Evolutionary conservation across 1,284 basidiomycete species (phyloP).

Genomic region (Cryptococcus floricola): DNA sequence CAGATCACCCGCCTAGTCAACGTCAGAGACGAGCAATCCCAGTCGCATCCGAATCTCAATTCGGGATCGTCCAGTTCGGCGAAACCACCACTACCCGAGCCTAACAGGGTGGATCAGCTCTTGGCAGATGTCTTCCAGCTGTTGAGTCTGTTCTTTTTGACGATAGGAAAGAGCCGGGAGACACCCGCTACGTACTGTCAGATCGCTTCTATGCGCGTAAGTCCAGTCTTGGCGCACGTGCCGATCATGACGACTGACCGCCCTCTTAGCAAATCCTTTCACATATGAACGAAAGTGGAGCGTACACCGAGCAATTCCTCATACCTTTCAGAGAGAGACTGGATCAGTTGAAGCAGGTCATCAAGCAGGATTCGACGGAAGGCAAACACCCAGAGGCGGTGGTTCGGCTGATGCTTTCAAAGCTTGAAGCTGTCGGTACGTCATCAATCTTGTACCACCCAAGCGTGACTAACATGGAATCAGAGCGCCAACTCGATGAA

Average conservation of each 20-base stretch:
- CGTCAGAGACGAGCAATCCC: slow-evolving; percentile 62
- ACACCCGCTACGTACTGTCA: slow-evolving; percentile 90
- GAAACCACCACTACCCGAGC: slow-evolving; percentile 56
- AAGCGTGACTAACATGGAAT: background rate
- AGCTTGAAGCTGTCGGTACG: slow-evolving; percentile 87
- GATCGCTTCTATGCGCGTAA: slow-evolving; percentile 85
- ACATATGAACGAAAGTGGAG: slow-evolving; percentile 88
- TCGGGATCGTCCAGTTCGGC: slow-evolving; percentile 18
- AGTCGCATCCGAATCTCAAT: slow-evolving; percentile 23
- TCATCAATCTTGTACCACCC: slow-evolving; percentile 16
- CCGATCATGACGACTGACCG: background rate
- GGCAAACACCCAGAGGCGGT: slow-evolving; percentile 82
- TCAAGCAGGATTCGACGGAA: slow-evolving; percentile 73
- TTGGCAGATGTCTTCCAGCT: slow-evolving; percentile 89
- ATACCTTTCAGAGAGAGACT: slow-evolving; percentile 77
- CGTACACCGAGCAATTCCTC: slow-evolving; percentile 86
- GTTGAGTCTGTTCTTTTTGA: slow-evolving; percentile 86
- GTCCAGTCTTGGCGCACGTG: slow-evolving; percentile 44
- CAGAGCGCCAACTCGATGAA: slow-evolving; percentile 71
- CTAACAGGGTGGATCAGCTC: slow-evolving; percentile 84
- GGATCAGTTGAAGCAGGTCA: slow-evolving; percentile 71
- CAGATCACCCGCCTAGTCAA: slow-evolving; percentile 92
- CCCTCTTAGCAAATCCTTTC: slow-evolving; percentile 75
- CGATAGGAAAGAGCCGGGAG: slow-evolving; percentile 88
- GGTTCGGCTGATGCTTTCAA: slow-evolving; percentile 83